A percentile compares a stretch with the other conserved stretches of the same genome.
These are phyloP conservation scores for Persicaria tinctoria DNA, from an alignment of 148 eudicot genomes.

Conservation along the genomic window DNA sequence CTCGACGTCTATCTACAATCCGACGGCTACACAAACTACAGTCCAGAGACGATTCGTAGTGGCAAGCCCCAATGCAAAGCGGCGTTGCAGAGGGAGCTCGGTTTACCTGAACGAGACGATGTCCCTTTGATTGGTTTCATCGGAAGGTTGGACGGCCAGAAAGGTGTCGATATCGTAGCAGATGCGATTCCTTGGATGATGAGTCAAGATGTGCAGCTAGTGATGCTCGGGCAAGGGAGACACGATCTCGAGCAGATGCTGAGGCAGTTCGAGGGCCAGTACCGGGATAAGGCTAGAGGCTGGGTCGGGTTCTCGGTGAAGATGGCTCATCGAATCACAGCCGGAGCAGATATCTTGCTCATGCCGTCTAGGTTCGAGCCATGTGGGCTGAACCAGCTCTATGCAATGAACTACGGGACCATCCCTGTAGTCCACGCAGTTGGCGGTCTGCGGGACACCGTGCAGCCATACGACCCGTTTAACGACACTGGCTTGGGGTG, in stretches of 20 bases:
- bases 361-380: constrained; percentile 99
- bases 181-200: constrained; percentile 93
- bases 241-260: constrained; percentile 81
- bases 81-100: constrained; percentile 81
- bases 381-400: constrained; percentile 92
- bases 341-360: constrained; percentile 81
- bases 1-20: constrained; percentile 61
- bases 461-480: constrained; percentile 73
- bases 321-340: constrained; percentile 86
- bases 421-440: constrained; percentile 95
- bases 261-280: constrained; percentile 52
- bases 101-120: constrained; percentile 59
- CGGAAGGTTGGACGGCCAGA: constrained; percentile 80
- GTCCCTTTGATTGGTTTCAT: constrained; percentile 86
- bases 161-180: constrained; percentile 86
- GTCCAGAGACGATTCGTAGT: constrained; percentile 46
- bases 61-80: constrained; percentile 86
- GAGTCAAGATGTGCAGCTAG: constrained; percentile 73
- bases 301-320: constrained; percentile 94
- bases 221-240: constrained; percentile 87
- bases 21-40: constrained; percentile 75
- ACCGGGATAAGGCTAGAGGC: constrained; percentile 52
- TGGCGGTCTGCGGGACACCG: constrained; percentile 92
- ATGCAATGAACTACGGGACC: constrained; percentile 92
- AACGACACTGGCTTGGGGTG: constrained; percentile 73